A percentile compares a stretch with the other conserved stretches of the same genome.
These are phyloP conservation scores for Chaetomium globosum DNA, from an alignment of 2,329 filamentous ascomycete genomes.

Conservation along the genomic window DNA sequence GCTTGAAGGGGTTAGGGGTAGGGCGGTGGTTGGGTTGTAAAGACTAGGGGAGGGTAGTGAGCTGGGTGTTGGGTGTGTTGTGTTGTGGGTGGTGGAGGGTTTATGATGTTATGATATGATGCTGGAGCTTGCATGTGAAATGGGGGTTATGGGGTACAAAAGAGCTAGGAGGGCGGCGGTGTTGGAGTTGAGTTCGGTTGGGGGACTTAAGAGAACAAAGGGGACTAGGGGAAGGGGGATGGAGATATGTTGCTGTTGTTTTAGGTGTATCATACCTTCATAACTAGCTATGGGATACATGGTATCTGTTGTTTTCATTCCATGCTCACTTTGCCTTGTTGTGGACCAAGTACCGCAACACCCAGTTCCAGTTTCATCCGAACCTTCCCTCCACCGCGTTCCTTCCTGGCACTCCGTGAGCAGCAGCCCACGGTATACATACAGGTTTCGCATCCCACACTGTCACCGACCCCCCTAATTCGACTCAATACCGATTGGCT, in stretches of 20 bases:
- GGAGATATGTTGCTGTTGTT: not conserved
- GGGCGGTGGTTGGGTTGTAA: not conserved
- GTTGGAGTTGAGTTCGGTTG: not conserved
- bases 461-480: slow-evolving; percentile 1
- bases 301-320: not conserved
- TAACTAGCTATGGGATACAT: not conserved
- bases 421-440: not conserved
- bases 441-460: not conserved
- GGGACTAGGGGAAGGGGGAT: not conserved
- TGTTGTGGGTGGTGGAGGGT: not conserved
- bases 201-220: not conserved
- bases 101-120: not conserved
- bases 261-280: not conserved
- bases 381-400: no score
- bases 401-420: not conserved
- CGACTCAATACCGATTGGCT: slow-evolving; percentile 5
- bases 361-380: not conserved
- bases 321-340: not conserved
- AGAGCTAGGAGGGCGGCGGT: not conserved
- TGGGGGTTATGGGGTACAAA: not conserved
- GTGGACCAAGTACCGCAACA: no score
- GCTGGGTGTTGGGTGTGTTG: not conserved
- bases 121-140: not conserved
- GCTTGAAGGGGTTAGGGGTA: not conserved
- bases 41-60: not conserved